Percentiles rank a stretch among this genome's conserved stretches.
Evolutionary conservation across 352 stramenopile species (phyloP).

Genomic region (Globisporangium sylvaticum): DNA sequence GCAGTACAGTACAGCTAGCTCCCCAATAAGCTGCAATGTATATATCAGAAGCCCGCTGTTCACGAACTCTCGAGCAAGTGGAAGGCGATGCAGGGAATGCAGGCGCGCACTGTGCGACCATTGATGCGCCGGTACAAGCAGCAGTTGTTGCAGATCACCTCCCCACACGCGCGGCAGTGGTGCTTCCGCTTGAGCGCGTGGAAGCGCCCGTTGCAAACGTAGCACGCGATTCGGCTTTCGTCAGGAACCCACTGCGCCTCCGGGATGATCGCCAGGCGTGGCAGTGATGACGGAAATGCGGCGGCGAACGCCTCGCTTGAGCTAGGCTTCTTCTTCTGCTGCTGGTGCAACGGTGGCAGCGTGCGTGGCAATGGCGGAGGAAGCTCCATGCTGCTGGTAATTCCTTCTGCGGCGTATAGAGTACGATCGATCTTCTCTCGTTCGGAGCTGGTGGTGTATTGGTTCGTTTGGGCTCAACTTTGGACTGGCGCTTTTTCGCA

Average conservation of each 20-base stretch:
- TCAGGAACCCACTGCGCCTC: not conserved
- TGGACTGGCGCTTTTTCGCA: not conserved
- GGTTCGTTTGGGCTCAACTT: not conserved
- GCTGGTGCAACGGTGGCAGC: not conserved
- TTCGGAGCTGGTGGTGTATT: too few species aligned
- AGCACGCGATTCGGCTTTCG: not conserved
- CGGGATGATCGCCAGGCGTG: not conserved
- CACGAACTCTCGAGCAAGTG: not conserved
- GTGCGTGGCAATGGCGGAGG: not conserved
- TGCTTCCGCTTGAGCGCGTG: not conserved
- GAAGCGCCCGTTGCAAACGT: not conserved
- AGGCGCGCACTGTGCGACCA: not conserved
- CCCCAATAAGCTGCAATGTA: not conserved
- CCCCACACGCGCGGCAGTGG: not conserved
- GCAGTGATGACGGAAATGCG: not conserved
- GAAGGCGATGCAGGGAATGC: not conserved
- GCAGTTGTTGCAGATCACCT: not conserved
- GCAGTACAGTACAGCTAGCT: not conserved
- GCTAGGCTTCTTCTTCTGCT: not conserved
- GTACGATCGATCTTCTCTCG: not conserved
- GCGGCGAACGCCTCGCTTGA: not conserved
- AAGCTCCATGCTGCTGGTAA: not conserved
- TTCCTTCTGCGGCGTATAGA: not conserved
- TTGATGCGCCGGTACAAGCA: not conserved
- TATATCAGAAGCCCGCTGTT: not conserved